A percentile compares a stretch with the other conserved stretches of the same genome.
phyloP scores from a whole-genome alignment of 1,139 yeast genomes.

The Geotrichum macrosporum region DNA sequence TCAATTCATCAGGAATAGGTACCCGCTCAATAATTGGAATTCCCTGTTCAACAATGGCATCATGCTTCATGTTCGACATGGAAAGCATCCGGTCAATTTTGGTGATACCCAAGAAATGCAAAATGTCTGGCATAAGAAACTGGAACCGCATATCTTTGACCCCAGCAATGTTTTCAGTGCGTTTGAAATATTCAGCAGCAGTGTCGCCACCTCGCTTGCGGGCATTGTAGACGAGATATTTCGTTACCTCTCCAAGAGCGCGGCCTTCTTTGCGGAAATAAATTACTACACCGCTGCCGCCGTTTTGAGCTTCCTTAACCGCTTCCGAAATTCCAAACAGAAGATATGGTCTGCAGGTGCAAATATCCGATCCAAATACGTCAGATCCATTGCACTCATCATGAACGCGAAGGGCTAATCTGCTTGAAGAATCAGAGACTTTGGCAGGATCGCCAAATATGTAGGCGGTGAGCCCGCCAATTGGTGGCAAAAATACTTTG shows the following conservation, averaged over 20 bases:
- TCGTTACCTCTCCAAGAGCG: conserved; percentile 61
- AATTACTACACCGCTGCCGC: conserved; percentile 57
- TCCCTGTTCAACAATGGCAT: conserved; percentile 59
- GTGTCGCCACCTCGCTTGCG: conserved; percentile 62
- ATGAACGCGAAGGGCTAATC: conserved; percentile 54
- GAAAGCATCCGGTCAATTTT: conserved; percentile 59
- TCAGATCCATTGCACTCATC: conserved; percentile 67
- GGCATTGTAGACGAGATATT: conserved; percentile 60
- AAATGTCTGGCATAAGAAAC: conserved; percentile 61
- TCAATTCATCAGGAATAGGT: conserved; percentile 58
- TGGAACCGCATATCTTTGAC: conserved; percentile 64
- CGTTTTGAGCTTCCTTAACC: conserved; percentile 58
- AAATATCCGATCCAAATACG: conserved; percentile 60
- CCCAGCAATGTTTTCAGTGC: conserved; percentile 63
- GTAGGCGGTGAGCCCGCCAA: conserved; percentile 59
- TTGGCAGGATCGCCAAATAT: conserved; percentile 56
- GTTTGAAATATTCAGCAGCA: conserved; percentile 59
- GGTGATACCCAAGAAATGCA: conserved; percentile 58
- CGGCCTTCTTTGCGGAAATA: conserved; percentile 64
- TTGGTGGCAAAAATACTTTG: conserved; percentile 58
- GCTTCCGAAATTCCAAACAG: conserved; percentile 60
- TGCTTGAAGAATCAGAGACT: conserved; percentile 47
- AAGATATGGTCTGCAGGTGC: conserved; percentile 62
- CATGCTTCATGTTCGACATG: conserved; percentile 64
- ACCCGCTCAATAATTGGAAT: conserved; percentile 54